Evolutionary conservation across 768 basidiomycete genomes (phyloP).

Genomic region (Podaxis rugospora): DNA sequence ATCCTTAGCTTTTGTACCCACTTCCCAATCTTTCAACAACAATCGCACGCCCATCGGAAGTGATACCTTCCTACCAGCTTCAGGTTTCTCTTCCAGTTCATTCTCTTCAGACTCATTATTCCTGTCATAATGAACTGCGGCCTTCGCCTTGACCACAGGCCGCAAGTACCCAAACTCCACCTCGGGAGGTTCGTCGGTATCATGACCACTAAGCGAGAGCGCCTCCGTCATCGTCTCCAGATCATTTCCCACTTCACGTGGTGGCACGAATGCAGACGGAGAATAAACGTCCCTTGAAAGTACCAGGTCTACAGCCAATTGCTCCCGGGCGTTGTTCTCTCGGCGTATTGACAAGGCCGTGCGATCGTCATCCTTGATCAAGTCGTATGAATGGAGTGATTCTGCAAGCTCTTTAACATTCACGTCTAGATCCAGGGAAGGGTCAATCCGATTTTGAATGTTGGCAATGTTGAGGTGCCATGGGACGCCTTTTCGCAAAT

Average conservation of each 20-base stretch:
- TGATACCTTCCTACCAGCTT: conserved; percentile 11
- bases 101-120: conserved; percentile 20
- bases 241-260: conserved; percentile 22
- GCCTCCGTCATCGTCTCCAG: conserved; percentile 58
- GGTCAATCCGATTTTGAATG: conserved; percentile 39
- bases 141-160: conserved; percentile 34
- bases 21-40: conserved; percentile 65
- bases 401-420: conserved; percentile 28
- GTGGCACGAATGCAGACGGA: conserved; percentile 31
- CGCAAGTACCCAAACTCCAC: conserved; percentile 60
- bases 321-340: conserved; percentile 54
- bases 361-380: conserved; percentile 32
- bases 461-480: conserved; percentile 53
- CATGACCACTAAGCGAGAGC: conserved; percentile 38
- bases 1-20: conserved; percentile 44
- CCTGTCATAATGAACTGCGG: conserved; percentile 22
- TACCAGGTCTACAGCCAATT: conserved; percentile 58
- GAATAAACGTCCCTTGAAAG: conserved; percentile 59
- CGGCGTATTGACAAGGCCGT: conserved; percentile 35
- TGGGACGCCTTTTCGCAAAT: conserved; percentile 34
- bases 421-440: conserved; percentile 28
- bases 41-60: conserved; percentile 54
- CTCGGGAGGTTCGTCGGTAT: conserved; percentile 44
- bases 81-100: conserved; percentile 8
- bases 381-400: conserved; percentile 38